A percentile compares a stretch with the other conserved stretches of the same genome.
Evolutionary conservation across 495 filamentous ascomycete genomes (phyloP).

Genomic region (Penicillium chermesinum): DNA sequence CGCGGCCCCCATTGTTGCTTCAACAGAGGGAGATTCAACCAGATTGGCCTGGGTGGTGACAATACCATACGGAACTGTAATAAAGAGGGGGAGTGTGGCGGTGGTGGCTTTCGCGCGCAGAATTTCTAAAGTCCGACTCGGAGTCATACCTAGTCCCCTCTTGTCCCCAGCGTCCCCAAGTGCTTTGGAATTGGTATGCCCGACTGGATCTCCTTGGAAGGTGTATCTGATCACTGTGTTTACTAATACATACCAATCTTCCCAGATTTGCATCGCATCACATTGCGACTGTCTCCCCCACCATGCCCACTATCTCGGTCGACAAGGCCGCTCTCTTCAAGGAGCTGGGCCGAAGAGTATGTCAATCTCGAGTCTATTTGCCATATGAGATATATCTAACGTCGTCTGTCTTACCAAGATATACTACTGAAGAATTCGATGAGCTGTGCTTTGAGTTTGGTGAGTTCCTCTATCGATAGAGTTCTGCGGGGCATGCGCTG

Average conservation of each 20-base stretch:
- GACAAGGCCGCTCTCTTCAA: conserved; percentile 94
- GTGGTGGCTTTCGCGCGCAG: conserved; percentile 26
- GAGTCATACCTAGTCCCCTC: conserved; percentile 21
- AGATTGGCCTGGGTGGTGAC: conserved; percentile 6
- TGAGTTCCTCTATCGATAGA: conserved; percentile 27
- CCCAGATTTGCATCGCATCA: conserved; percentile 15
- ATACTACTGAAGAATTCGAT: conserved; percentile 91
- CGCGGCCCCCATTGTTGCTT: background rate
- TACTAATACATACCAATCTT: background rate
- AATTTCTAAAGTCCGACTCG: conserved; percentile 18
- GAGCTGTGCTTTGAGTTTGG: conserved; percentile 98
- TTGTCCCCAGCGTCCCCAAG: conserved; percentile 1
- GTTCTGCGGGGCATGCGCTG: conserved; percentile 33
- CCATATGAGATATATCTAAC: background rate
- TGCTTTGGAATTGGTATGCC: conserved; percentile 3
- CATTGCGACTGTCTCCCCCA: conserved; percentile 27
- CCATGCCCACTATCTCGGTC: conserved; percentile 83
- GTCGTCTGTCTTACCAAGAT: conserved; percentile 43
- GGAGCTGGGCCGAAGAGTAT: conserved; percentile 82
- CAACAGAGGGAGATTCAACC: background rate
- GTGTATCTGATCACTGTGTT: background rate
- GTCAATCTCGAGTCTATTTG: conserved; percentile 20
- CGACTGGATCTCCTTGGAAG: background rate
- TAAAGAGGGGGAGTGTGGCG: conserved; percentile 25
- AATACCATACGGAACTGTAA: conserved; percentile 15